Base-by-base conservation (phyloP, 305 asterid species). In the Solanum chacoense region DNA sequence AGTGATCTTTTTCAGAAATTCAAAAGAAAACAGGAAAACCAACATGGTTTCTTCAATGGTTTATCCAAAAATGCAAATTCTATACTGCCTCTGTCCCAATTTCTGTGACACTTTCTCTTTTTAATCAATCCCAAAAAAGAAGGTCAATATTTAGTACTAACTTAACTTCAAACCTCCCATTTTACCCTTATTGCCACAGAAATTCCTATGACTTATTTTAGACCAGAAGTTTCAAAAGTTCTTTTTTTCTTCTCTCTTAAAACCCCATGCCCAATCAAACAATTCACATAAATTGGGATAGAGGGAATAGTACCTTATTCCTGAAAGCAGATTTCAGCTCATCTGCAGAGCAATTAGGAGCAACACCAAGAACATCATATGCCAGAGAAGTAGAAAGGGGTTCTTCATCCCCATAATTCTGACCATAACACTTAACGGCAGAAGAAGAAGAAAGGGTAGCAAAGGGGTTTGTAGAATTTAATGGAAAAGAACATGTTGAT, bases 241-340 rank as follows among this genome's bases (percentile, higher is more conserved):
- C 5, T 29, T 29, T 14, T 31, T 29, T 16, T 69, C 74, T 26
- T 22, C 7, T 16, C 40, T 18, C 26, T 73, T 73, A 32, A 31
- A 22, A 73, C 2, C 3, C 13, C 4, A 0, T 31, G 13, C 3
- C 11, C 38, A 31, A 8, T 73, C 29, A 69, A 55, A 84, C 76
- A 55, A n/a, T 89, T 8, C 84, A 37, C 29, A 75, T 75, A 20
- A 34, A 34, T 34, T 32, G 3, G 45, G 28, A 75, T 10, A 1
- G 16, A 75, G 5, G 35, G 79, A 71, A 16, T 42, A 26, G 24
- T 87, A 95, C 99, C 92, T 95, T 96, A 89, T 93, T 81, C 20
- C 99, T 95, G 89, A 96, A 96, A 89, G 99, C 98, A 89, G 95
- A 92, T 91, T 96, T 96, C 90, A 96, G 93, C 85, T 94, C 94